These are phyloP conservation scores for Ceratocystis lukuohia DNA, from an alignment of 2,329 filamentous ascomycete genomes.

Conservation along the genomic window DNA sequence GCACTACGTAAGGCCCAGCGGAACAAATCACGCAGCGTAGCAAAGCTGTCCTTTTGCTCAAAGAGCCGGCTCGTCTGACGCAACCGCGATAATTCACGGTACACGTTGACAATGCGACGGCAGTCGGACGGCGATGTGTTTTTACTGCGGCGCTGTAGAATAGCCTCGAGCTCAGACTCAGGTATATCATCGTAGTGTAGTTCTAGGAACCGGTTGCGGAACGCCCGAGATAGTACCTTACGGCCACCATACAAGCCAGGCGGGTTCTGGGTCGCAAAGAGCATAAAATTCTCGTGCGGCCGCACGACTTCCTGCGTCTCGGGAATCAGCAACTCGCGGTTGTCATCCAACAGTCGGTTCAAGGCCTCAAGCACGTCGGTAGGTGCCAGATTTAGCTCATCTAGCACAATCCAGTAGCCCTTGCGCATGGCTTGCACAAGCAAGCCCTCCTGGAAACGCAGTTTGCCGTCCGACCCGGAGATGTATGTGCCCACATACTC, in stretches of 20 bases:
- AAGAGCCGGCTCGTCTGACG: conserved; percentile 85
- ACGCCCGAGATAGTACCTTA: conserved; percentile 84
- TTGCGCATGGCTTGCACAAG: conserved; percentile 83
- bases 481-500: conserved; percentile 95
- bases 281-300: conserved; percentile 89
- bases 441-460: conserved; percentile 85
- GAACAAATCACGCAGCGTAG: conserved; percentile 89
- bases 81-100: conserved; percentile 78
- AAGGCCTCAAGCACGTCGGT: conserved; percentile 94
- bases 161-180: conserved; percentile 81
- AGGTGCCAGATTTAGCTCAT: conserved; percentile 91
- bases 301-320: conserved; percentile 91
- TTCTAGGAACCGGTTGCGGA: conserved; percentile 92
- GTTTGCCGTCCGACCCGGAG: conserved; percentile 68
- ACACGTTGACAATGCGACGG: conserved; percentile 79
- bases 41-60: conserved; percentile 94
- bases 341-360: conserved; percentile 91
- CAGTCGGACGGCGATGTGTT: conserved; percentile 85
- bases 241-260: conserved; percentile 88
- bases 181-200: conserved; percentile 97
- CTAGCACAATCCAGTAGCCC: conserved; percentile 95
- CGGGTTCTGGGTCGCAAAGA: conserved; percentile 96
- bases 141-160: conserved; percentile 75
- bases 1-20: conserved; percentile 81
- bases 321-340: conserved; percentile 85